Evolutionary conservation across 352 stramenopile genomes (phyloP).

Genomic region (Phytopythium delawarense): DNA sequence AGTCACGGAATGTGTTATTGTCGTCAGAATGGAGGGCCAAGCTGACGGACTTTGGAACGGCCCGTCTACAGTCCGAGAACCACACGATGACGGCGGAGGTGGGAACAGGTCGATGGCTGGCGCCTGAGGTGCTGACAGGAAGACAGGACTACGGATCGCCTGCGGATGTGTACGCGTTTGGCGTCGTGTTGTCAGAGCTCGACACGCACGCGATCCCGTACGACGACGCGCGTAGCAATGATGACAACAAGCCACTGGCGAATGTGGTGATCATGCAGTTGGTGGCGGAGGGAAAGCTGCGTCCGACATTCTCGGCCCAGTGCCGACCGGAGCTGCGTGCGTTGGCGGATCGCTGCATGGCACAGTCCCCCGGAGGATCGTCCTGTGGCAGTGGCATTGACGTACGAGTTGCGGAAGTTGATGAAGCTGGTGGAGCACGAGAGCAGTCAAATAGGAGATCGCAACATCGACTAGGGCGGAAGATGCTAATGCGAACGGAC

Average conservation of each 20-base stretch:
- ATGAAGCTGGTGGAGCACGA: not conserved
- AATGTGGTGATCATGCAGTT: conserved; percentile 1
- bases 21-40: conserved; percentile 3
- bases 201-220: conserved; percentile 13
- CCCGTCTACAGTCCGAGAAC: conserved; percentile 5
- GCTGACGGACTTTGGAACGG: conserved; percentile 9
- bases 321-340: not conserved
- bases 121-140: conserved; percentile 12
- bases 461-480: too few species aligned
- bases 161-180: too few species aligned
- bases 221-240: not conserved
- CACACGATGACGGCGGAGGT: conserved; percentile 17
- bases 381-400: not conserved
- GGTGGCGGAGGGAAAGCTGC: not conserved
- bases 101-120: conserved; percentile 11
- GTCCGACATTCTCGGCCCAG: not conserved
- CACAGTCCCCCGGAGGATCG: not conserved
- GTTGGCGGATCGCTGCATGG: not conserved
- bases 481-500: too few species aligned
- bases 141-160: too few species aligned
- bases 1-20: conserved; percentile 12
- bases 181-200: conserved; percentile 10
- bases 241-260: not conserved
- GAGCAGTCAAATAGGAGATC: too few species aligned
- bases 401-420: not conserved